A percentile compares a stretch with the other conserved stretches of the same genome.
Evolutionary conservation across 1,284 basidiomycete species (phyloP).

Genomic region (Fistulina hepatica): DNA sequence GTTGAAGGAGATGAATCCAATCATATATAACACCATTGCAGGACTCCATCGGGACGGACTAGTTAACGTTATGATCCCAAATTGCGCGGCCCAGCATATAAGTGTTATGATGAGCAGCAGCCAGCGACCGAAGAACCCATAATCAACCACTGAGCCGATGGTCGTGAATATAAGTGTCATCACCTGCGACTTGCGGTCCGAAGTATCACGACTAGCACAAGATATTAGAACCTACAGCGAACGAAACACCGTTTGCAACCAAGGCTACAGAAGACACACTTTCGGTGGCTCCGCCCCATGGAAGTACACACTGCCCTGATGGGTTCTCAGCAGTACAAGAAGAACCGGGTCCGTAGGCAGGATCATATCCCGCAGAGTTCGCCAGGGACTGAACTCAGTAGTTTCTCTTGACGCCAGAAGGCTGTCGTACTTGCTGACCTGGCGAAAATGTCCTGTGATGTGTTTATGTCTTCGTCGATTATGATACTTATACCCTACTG

Average conservation of each 20-base stretch:
- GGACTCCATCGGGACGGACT: slow-evolving; percentile 64
- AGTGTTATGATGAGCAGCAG: slow-evolving; percentile 60
- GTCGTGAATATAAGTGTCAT: slow-evolving; percentile 77
- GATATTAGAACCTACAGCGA: slow-evolving; percentile 39
- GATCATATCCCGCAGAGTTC: slow-evolving; percentile 58
- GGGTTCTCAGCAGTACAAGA: slow-evolving; percentile 42
- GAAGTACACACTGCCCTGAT: slow-evolving; percentile 63
- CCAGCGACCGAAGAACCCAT: slow-evolving; percentile 71
- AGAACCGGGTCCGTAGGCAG: slow-evolving; percentile 51
- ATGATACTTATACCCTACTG: no score
- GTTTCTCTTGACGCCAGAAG: no score
- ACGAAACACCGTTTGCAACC: slow-evolving; percentile 65
- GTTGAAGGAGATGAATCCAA: slow-evolving; percentile 69
- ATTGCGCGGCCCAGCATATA: slow-evolving; percentile 74
- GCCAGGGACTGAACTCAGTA: slow-evolving; percentile 61
- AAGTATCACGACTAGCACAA: not conserved
- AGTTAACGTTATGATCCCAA: slow-evolving; percentile 62
- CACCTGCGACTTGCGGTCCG: slow-evolving; percentile 27
- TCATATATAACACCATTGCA: slow-evolving; percentile 73
- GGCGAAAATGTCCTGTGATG: no score
- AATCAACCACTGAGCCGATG: slow-evolving; percentile 74
- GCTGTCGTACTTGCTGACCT: no score
- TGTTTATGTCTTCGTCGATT: no score
- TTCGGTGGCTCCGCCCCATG: slow-evolving; percentile 61
- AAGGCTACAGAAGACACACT: slow-evolving; percentile 65